Conservation (phyloP, 1,284 basidiomycete species). For the Rhodotorula sp. region DNA sequence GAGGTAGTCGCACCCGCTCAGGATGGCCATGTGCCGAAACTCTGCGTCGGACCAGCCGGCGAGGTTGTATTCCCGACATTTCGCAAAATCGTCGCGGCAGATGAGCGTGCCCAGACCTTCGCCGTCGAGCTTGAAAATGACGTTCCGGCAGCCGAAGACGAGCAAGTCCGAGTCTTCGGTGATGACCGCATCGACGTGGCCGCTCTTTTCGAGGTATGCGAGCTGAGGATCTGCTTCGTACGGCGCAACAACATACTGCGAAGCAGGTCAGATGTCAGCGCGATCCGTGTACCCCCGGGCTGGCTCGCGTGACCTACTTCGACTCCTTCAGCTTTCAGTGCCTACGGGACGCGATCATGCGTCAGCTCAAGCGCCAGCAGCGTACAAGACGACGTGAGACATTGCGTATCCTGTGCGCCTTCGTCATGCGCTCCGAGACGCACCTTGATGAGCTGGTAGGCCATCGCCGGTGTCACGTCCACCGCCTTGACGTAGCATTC, state of each 20-base stretch:
- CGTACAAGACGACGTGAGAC: too few relatives aligned
- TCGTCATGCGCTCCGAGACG: conserved; percentile 20
- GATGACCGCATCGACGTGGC: conserved; percentile 85
- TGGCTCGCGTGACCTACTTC: conserved; percentile 28
- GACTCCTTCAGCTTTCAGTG: conserved; percentile 72
- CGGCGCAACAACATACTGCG: conserved; percentile 84
- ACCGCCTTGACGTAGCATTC: conserved; percentile 87
- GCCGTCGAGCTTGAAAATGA: conserved; percentile 76
- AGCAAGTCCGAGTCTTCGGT: conserved; percentile 98
- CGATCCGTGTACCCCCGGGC: too few relatives aligned
- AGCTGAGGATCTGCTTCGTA: conserved; percentile 99
- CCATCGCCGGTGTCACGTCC: conserved; percentile 96
- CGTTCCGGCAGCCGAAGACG: conserved; percentile 84
- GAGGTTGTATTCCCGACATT: conserved; percentile 71
- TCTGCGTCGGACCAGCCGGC: conserved; percentile 83
- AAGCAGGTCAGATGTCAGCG: background rate
- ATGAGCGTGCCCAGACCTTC: conserved; percentile 75
- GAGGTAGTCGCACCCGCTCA: conserved; percentile 94
- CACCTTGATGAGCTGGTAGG: conserved; percentile 94
- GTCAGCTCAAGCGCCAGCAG: background rate
- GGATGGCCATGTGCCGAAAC: conserved; percentile 74
- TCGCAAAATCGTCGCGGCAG: conserved; percentile 71
- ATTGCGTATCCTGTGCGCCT: too few relatives aligned
- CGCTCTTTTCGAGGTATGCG: conserved; percentile 79
- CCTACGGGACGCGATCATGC: conserved; percentile 55